Evolutionary conservation across 306 rosid species (phyloP).

Genomic region (Quercus engelmannii): DNA sequence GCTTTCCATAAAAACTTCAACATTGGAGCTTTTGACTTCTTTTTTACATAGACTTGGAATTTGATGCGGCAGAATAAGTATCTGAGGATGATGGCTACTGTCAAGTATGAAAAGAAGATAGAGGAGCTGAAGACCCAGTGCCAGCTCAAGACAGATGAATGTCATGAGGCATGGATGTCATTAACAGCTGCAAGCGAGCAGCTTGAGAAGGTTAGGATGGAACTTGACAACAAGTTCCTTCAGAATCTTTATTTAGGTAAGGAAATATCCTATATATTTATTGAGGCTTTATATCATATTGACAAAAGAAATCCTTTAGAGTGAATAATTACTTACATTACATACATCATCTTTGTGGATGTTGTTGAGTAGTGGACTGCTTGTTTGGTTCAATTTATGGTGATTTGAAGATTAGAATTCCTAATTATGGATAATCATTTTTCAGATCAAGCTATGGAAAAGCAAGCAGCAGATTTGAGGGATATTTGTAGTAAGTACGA

Average conservation of each 20-base stretch:
- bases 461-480: constrained; percentile 11
- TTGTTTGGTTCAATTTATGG: neutral
- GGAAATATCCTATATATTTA: neutral
- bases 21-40: neutral
- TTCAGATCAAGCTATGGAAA: constrained; percentile 15
- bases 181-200: constrained; percentile 19
- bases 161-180: constrained; percentile 33
- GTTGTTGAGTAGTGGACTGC: neutral
- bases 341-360: neutral
- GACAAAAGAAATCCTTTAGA: neutral
- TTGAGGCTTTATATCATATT: neutral
- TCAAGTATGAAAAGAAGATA: constrained; percentile 28
- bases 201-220: constrained; percentile 20
- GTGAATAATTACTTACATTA: neutral
- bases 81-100: constrained; percentile 7
- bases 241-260: constrained; percentile 20
- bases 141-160: constrained; percentile 26
- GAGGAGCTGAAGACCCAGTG: constrained; percentile 19
- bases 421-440: neutral
- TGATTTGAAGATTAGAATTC: neutral
- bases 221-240: constrained; percentile 24
- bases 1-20: neutral
- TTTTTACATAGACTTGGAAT: neutral
- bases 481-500: constrained; percentile 2
- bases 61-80: constrained; percentile 8